These are phyloP conservation scores for Thelonectria rubi DNA, from an alignment of 2,329 filamentous ascomycete species.

Conservation along the genomic window DNA sequence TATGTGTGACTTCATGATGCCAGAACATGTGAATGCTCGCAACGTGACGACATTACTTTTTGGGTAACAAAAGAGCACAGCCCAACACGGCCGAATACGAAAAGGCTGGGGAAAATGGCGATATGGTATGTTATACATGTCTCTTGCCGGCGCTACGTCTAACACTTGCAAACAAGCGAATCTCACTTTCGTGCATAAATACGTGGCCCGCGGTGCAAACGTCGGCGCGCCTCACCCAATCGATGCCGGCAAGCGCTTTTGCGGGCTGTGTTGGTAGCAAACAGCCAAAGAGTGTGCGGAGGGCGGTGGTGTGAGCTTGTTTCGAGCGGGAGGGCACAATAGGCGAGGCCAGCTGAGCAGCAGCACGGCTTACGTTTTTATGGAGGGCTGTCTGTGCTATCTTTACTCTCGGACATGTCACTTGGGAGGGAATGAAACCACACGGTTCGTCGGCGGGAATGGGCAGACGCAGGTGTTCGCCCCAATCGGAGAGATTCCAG, in stretches of 20 bases:
- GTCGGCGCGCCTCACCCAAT: background rate
- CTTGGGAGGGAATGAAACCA: background rate
- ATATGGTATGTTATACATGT: background rate
- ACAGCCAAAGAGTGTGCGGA: background rate
- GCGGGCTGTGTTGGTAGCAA: background rate
- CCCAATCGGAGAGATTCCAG: background rate
- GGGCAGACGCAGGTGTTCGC: background rate
- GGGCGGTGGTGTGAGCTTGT: background rate
- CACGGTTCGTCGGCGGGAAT: background rate
- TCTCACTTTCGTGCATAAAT: background rate
- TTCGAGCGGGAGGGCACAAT: background rate
- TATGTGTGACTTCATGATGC: background rate
- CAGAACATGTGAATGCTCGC: background rate
- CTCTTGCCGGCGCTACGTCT: background rate
- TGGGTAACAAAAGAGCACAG: background rate
- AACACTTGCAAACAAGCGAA: background rate
- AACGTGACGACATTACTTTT: background rate
- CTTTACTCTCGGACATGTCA: background rate
- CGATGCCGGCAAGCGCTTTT: background rate
- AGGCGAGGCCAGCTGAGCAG: background rate
- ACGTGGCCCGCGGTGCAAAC: background rate
- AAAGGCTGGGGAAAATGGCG: background rate
- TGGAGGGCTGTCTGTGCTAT: too few species aligned
- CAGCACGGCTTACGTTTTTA: background rate
- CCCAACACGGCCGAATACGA: background rate